Evolutionary conservation across 2,329 filamentous ascomycete species (phyloP), one percentile per base, ranked within the genome.

Genomic region (Anthostomella pinea): DNA sequence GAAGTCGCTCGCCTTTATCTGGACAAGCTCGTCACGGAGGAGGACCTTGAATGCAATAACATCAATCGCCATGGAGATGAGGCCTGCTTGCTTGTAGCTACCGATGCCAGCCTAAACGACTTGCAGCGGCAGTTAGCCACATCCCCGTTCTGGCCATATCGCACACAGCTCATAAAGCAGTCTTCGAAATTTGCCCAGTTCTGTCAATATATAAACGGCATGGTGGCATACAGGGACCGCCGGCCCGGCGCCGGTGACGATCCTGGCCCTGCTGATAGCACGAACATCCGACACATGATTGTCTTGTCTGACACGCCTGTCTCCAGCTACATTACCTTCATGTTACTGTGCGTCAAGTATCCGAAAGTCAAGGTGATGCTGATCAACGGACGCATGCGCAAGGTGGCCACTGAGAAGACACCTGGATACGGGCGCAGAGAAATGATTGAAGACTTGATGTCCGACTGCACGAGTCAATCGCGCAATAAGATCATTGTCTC

Each of bases 401-500:
- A n/a, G n/a, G n/a, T n/a, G n/a, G n/a, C n/a, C n/a, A n/a, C n/a
- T n/a, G n/a, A n/a, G n/a, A n/a, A n/a, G n/a, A n/a, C n/a, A 8
- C 36, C 36, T 13, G 24, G 18, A 17, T 26, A 40, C 14, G 32
- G 38, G 10, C 17, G 38, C 9, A 17, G 23, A 19, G 27, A 35
- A 19, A 40, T 40, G 17, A 5, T 40, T 13, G 38, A 35, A 17
- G 22, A 40, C 10, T 14, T 30, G 14, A 35, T 32, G 27, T 35
- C 32, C 17, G 22, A 27, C 18, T 40, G 38, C 20, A 40, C 5
- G 14, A n/a, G n/a, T n/a, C n/a, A n/a, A 14, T 42, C 35, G 4
- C 38, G 16, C 8, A 45, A 41, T 24, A 45, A 41, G 30, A 41
- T 41, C 17, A 25, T 36, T 10, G 28, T 39, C n/a, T 20, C 38